Evolutionary conservation across 768 basidiomycete genomes (phyloP).

Genomic region (Lepiota subincarnata): DNA sequence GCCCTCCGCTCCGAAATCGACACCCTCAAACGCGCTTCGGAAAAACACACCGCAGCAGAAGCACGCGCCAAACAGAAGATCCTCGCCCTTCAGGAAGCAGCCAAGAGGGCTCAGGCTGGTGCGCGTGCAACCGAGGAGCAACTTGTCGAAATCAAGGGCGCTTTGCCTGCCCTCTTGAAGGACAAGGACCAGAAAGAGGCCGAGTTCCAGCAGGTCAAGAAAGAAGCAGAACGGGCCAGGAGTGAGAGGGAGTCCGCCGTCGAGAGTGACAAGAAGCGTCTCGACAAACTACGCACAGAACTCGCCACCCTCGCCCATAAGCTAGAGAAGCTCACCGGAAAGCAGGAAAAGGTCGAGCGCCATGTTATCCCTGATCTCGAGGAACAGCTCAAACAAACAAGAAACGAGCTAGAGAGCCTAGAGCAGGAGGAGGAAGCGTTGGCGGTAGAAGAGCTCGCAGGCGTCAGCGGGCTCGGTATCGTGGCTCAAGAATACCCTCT

Average conservation of each 20-base stretch:
- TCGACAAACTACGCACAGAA: conserved; percentile 57
- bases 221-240: conserved; percentile 43
- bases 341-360: conserved; percentile 63
- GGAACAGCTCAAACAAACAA: conserved; percentile 55
- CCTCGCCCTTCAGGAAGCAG: conserved; percentile 83
- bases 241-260: conserved; percentile 33
- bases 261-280: conserved; percentile 46
- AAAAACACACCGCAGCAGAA: conserved; percentile 73
- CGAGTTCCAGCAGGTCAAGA: conserved; percentile 39
- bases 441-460: conserved; percentile 21
- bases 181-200: conserved; percentile 37
- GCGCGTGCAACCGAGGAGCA: conserved; percentile 43
- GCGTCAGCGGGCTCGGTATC: conserved; percentile 4
- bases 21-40: conserved; percentile 73
- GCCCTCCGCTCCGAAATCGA: conserved; percentile 83
- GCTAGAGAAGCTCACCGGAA: conserved; percentile 62
- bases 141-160: conserved; percentile 42
- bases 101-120: conserved; percentile 68
- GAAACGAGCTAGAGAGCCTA: conserved; percentile 52
- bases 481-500: conserved; percentile 1
- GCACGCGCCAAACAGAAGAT: conserved; percentile 82
- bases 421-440: conserved; percentile 27
- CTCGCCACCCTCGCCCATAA: conserved; percentile 50
- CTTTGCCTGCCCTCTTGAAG: conserved; percentile 37
- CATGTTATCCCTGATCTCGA: conserved; percentile 62